Evolutionary conservation across 352 stramenopile species (phyloP), one percentile per base, ranked within the genome.

Genomic region (Globisporangium iwayamae): DNA sequence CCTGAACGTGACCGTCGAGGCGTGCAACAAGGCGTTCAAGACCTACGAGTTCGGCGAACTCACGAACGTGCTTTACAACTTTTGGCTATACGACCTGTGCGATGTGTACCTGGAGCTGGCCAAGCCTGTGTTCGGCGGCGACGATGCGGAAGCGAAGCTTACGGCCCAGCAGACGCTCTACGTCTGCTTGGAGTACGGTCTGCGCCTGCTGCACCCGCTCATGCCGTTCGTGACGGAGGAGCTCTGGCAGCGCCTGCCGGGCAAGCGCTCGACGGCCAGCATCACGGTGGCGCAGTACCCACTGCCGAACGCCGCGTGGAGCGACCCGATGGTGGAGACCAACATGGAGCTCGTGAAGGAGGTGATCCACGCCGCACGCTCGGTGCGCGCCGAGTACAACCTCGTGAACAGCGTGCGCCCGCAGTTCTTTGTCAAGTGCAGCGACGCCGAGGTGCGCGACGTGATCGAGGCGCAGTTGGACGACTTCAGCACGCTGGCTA

Each of bases 101-200:
- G 96, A 99, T 74, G 90, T 99, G 47, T 99, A 99, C 77, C 87
- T 99, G n/a, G 98, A 99, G 84, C 79, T 99, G 58, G 96, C 97
- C 74, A 99, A 99, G 84, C 97, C 98, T 14, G 88, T 99, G 25
- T 89, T 99, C 52, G 73, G 47, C 20, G 92, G 96, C 50, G 81
- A 81, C 7, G 81, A 91, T 60, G 70, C 68, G 8, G 75, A 84
- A 22, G 81, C 85, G 28, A 96, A 96, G 70, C 60, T 76, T 16
- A 89, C 87, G 50, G 87, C 85, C 2, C 85, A 94, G 67, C 75
- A 96, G 66, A 94, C 83, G 54, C 75, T 97, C 13, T 94, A 92
- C 67, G 74, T 91, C 39, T 96, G 87, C 55, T 68, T 96, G 16
- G 89, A 96, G 71, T 85, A 79, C 41, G 84, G 81, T 32, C 65